Evolutionary conservation across 805 yeast species (phyloP).

Genomic region (Starmerella bacillaris): DNA sequence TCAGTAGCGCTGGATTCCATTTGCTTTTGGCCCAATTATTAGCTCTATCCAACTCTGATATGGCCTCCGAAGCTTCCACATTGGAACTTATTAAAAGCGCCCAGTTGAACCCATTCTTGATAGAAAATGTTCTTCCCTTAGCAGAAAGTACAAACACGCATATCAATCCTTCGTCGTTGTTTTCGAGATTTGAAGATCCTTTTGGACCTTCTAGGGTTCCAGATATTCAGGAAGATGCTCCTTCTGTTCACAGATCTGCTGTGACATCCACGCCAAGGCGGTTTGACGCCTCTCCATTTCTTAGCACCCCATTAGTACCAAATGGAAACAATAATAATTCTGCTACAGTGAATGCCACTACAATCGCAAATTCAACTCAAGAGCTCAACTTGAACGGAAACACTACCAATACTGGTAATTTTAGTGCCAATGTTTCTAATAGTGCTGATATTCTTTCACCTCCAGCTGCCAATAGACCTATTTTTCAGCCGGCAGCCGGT

Average conservation of each 20-base stretch:
- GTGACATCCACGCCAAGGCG: constrained; percentile 14
- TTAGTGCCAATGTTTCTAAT: not conserved
- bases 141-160: constrained; percentile 48
- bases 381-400: not conserved
- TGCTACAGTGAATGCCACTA: not conserved
- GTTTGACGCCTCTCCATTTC: constrained; percentile 3
- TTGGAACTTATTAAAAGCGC: constrained; percentile 52
- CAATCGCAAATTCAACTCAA: not conserved
- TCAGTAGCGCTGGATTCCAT: constrained; percentile 39
- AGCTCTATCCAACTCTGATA: constrained; percentile 19
- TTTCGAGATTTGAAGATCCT: constrained; percentile 11
- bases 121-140: constrained; percentile 71
- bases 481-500: not conserved
- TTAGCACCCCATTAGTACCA: constrained; percentile 5
- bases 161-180: constrained; percentile 34
- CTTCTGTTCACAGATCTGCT: not conserved
- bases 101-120: constrained; percentile 57
- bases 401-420: not conserved
- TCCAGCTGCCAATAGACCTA: not conserved
- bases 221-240: not conserved
- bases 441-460: not conserved
- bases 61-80: constrained; percentile 47
- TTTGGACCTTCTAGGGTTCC: constrained; percentile 1
- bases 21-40: constrained; percentile 55
- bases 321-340: not conserved